Percentiles rank a stretch among this genome's conserved stretches.
phyloP scores from a whole-genome alignment of 345 rosid genomes.

The Clarkia xantiana region DNA sequence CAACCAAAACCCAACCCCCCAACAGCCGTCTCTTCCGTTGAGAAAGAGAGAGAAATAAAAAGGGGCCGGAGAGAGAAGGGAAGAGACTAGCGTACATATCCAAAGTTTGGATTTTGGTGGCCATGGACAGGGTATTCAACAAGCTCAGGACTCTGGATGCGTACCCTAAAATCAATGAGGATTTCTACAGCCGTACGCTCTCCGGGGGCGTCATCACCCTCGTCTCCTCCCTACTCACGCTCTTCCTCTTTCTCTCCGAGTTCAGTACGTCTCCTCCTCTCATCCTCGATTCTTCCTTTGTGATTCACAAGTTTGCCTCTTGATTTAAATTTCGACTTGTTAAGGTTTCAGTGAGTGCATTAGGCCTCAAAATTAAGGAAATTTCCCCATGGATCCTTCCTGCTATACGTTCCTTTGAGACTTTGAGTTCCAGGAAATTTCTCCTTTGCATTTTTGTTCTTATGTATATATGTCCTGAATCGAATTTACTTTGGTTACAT shows the following conservation, averaged over 20 bases:
- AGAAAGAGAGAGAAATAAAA: neutral
- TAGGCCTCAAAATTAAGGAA: too few relatives aligned
- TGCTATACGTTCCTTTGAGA: too few relatives aligned
- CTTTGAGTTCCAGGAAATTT: too few relatives aligned
- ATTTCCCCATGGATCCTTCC: too few relatives aligned
- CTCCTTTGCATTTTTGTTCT: too few relatives aligned
- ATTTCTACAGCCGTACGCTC: conserved; percentile 71
- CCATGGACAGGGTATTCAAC: conserved; percentile 29
- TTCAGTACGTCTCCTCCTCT: conserved; percentile 27
- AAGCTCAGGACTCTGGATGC: conserved; percentile 66
- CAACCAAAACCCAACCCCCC: too few relatives aligned
- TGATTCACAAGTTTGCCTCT: neutral
- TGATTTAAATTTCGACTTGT: neutral
- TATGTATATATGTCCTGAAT: too few relatives aligned
- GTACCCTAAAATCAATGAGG: conserved; percentile 82
- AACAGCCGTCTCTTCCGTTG: too few relatives aligned
- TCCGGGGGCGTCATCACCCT: conserved; percentile 85
- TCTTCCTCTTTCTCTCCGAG: conserved; percentile 69
- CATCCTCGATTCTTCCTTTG: neutral
- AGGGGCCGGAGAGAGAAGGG: neutral
- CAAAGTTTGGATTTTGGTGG: too few relatives aligned
- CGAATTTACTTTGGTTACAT: too few relatives aligned
- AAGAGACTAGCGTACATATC: neutral
- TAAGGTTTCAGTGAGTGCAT: too few relatives aligned
- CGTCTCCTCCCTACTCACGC: conserved; percentile 39